Percentiles rank a stretch among this genome's conserved stretches.
Conservation (phyloP, 2,329 filamentous ascomycete species). For the Aspergillus glaucus region DNA sequence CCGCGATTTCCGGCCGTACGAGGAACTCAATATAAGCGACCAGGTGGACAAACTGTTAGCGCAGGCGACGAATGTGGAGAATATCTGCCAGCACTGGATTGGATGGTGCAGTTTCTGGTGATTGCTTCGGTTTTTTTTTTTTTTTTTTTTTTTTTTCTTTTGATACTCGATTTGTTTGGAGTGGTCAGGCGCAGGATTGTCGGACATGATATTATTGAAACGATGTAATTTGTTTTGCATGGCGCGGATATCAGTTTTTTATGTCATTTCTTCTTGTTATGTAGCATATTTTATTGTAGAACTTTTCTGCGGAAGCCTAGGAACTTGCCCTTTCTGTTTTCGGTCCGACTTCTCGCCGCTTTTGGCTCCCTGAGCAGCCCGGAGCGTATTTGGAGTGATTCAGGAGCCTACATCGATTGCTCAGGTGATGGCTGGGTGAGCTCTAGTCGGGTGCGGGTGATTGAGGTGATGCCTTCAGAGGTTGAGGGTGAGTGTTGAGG, state of each 20-base stretch:
- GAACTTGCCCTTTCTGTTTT: too few relatives aligned
- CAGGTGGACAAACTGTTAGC: slow-evolving; percentile 94
- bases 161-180: slow-evolving; percentile 8
- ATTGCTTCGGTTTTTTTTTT: slow-evolving; percentile 6
- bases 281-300: slow-evolving; percentile 32
- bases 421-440: too few relatives aligned
- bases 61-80: slow-evolving; percentile 94
- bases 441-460: too few relatives aligned
- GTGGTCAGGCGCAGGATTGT: slow-evolving; percentile 17
- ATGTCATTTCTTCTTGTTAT: slow-evolving; percentile 4
- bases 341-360: too few relatives aligned
- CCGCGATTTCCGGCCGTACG: slow-evolving; percentile 77
- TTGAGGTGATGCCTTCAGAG: too few relatives aligned
- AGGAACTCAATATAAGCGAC: slow-evolving; percentile 75
- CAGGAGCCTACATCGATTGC: too few relatives aligned
- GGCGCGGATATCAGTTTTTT: slow-evolving; percentile 12
- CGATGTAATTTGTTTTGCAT: slow-evolving; percentile 21
- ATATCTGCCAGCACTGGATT: slow-evolving; percentile 97
- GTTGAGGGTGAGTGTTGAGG: too few relatives aligned
- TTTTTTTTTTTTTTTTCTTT: slow-evolving; percentile 3
- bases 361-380: too few relatives aligned
- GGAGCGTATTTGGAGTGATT: too few relatives aligned
- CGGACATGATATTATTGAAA: slow-evolving; percentile 20
- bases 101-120: slow-evolving; percentile 99
- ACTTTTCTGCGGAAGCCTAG: too few relatives aligned